Conservation (phyloP, 805 yeast species). For the Metschnikowia amazonensis region DNA sequence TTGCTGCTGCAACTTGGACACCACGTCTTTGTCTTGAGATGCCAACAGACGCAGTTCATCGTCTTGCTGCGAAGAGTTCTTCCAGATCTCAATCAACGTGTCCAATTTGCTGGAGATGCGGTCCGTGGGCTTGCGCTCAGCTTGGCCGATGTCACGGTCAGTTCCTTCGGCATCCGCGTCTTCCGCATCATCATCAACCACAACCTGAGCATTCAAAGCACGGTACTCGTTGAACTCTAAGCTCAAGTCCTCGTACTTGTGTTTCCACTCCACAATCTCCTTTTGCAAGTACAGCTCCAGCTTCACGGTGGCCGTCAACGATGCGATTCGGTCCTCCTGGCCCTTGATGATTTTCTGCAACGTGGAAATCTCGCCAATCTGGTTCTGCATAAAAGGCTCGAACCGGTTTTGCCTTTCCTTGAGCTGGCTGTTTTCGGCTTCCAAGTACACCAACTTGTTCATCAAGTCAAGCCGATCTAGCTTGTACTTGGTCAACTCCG, state of each 20-base stretch:
- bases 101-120: slow-evolving; percentile 36
- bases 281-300: slow-evolving; percentile 43
- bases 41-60: slow-evolving; percentile 9
- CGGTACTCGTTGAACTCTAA: slow-evolving; percentile 43
- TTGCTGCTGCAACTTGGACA: slow-evolving; percentile 48
- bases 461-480: slow-evolving; percentile 42
- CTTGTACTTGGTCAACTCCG: slow-evolving; percentile 38
- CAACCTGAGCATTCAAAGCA: slow-evolving; percentile 31
- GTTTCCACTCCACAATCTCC: slow-evolving; percentile 46
- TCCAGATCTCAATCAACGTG: slow-evolving; percentile 34
- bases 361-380: slow-evolving; percentile 48
- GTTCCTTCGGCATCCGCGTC: slow-evolving; percentile 30
- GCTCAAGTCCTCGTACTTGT: slow-evolving; percentile 41
- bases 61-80: slow-evolving; percentile 14
- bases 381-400: slow-evolving; percentile 51
- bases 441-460: slow-evolving; percentile 42
- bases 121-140: slow-evolving; percentile 22
- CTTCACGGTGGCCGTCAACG: slow-evolving; percentile 38
- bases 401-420: slow-evolving; percentile 41
- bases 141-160: slow-evolving; percentile 14
- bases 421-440: slow-evolving; percentile 43
- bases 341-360: slow-evolving; percentile 52
- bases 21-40: slow-evolving; percentile 22
- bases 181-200: slow-evolving; percentile 25
- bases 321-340: slow-evolving; percentile 47